Evolutionary conservation across 73 alveolate species (phyloP), one percentile per base, ranked within the genome.

Genomic region (Symbiodinium pilosum): DNA sequence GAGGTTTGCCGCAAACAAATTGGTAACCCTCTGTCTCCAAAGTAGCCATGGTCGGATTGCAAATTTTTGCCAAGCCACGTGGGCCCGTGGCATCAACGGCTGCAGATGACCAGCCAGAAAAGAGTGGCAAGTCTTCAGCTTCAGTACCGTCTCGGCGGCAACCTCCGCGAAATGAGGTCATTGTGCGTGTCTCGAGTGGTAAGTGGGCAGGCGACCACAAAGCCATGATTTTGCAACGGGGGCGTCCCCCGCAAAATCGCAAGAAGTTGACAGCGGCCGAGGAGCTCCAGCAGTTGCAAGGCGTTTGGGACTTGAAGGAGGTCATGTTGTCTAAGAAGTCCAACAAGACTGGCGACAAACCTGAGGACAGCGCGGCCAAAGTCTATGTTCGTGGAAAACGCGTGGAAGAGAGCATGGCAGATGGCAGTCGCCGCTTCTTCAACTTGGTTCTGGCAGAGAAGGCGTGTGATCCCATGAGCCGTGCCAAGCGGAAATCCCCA

Each of bases 211-310:
- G 81, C 38, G 81, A 64, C 30, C 81, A 64, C 81, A 64, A 64
- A 38, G 81, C 81, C 4, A 38, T 64, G 38, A 38, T 64, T 64
- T 38, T 64, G 30, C 81, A 64, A 4, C 24, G 30, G 34, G 81
- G 81, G 39, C 81, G 81, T 38, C 30, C 81, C 81, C 81, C 30
- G 12, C 34, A 26, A 8, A 64, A 26, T n/a, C 81, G 51, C 43
- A 43, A 32, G 41, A n/a, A 32, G 83, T 26, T 34, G 39, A 69
- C 89, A 4, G 83, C 97, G 28, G 54, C 51, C 40, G 83, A 91
- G 89, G 97, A 91, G 84, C 88, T 91, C 38, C 54, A 69, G 51
- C 87, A 91, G 42, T 68, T 91, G 47, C 97, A 91, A 43, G 97
- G 97, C 4, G 39, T 68, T 43, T 91, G 97, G 97, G 88, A 91